Evolutionary conservation across 345 rosid species (phyloP).

Genomic region (Syzygium aromaticum): DNA sequence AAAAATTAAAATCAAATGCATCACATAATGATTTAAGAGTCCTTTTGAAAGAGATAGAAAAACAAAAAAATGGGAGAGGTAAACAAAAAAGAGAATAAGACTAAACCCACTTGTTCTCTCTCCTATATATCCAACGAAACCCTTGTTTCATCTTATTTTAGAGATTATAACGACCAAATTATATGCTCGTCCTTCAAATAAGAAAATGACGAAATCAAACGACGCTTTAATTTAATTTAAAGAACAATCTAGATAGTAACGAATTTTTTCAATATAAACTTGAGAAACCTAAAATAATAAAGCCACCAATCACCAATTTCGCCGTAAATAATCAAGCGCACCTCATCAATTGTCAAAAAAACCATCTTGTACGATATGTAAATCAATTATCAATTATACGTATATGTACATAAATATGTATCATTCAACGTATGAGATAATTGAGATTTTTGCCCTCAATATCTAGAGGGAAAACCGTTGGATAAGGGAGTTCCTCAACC

Average conservation of each 20-base stretch:
- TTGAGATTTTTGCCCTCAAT: background rate
- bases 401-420: background rate
- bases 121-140: no score
- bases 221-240: rapidly evolving
- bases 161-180: no score
- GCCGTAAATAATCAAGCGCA: rapidly evolving
- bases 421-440: background rate
- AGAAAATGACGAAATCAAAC: no score
- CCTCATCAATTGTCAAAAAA: background rate
- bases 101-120: no score
- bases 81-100: no score
- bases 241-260: background rate
- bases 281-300: background rate
- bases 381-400: background rate
- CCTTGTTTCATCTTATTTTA: no score
- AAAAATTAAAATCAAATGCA: no score
- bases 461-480: background rate
- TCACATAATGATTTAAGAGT: no score
- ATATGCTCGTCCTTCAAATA: no score
- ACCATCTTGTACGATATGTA: background rate
- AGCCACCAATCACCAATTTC: background rate
- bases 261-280: background rate
- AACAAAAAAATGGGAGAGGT: no score
- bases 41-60: no score
- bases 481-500: background rate